A percentile compares a stretch with the other conserved stretches of the same genome.
phyloP scores from a whole-genome alignment of 2,329 filamentous ascomycete species.

The Trichoderma sp. region DNA sequence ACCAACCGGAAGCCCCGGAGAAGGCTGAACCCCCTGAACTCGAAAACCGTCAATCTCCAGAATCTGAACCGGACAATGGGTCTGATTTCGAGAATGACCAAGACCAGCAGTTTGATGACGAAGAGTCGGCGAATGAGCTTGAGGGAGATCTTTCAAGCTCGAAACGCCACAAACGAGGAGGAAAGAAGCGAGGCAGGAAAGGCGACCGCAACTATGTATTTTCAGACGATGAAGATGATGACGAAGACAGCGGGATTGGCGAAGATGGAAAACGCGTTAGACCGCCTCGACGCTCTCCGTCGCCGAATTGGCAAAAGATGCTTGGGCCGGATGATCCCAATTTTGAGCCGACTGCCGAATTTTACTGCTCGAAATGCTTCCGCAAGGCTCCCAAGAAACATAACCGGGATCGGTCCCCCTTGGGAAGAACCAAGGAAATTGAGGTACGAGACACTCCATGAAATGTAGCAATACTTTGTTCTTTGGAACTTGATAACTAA shows the following conservation, averaged over 20 bases:
- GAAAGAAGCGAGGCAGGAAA: not conserved
- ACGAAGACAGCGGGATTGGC: conserved; percentile 11
- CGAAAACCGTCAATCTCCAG: not conserved
- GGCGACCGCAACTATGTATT: not conserved
- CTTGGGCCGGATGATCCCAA: conserved; percentile 25
- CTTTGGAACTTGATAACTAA: not conserved
- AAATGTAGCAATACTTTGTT: not conserved
- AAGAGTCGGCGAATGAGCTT: not conserved
- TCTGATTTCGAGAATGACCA: not conserved
- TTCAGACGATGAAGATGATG: conserved; percentile 2
- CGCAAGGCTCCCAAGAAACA: conserved; percentile 29
- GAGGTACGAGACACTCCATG: conserved; percentile 18
- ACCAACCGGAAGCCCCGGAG: not conserved
- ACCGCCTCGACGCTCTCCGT: conserved; percentile 21
- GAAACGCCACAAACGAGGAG: not conserved
- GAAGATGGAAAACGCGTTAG: conserved; percentile 3
- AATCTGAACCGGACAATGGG: not conserved
- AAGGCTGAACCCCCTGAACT: too few species aligned
- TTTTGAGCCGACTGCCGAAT: conserved; percentile 29
- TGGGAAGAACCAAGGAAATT: conserved; percentile 24
- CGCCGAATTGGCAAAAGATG: conserved; percentile 28
- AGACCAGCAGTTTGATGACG: not conserved
- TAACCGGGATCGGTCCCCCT: conserved; percentile 21
- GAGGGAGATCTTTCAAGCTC: conserved; percentile 12
- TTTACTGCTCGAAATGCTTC: conserved; percentile 35